Percentiles rank a stretch among this genome's conserved stretches.
Evolutionary conservation across 495 filamentous ascomycete genomes (phyloP).

Genomic region (Terfezia boudieri): DNA sequence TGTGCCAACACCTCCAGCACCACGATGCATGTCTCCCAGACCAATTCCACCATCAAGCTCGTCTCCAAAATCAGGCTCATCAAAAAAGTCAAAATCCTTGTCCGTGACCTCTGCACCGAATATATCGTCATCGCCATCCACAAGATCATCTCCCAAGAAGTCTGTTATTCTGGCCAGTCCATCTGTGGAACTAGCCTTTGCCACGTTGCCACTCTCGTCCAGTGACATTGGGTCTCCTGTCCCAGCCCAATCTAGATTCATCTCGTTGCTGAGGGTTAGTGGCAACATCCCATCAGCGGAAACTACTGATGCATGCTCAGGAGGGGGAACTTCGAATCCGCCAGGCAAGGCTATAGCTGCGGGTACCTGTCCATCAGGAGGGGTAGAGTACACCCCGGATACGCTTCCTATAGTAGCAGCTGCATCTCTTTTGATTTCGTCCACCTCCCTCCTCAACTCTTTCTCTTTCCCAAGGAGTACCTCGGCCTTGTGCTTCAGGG

Average conservation of each 20-base stretch:
- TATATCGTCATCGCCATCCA: constrained; percentile 14
- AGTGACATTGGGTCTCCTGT: constrained; percentile 1
- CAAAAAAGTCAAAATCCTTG: constrained; percentile 18
- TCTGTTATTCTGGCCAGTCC: constrained; percentile 10
- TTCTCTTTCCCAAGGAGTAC: background rate
- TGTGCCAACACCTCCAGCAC: background rate
- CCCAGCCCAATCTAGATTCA: constrained; percentile 14
- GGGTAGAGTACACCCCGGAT: background rate
- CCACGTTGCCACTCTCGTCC: constrained; percentile 1
- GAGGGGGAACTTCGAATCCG: background rate
- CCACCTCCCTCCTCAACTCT: background rate
- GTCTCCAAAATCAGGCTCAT: constrained; percentile 8
- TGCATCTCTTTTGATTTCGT: background rate
- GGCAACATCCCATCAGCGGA: background rate
- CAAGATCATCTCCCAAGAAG: constrained; percentile 16
- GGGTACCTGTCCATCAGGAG: background rate
- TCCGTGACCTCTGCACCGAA: constrained; percentile 13
- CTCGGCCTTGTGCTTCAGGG: background rate
- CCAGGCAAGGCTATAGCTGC: background rate
- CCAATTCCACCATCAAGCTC: constrained; percentile 3
- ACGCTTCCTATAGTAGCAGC: background rate
- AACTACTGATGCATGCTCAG: background rate
- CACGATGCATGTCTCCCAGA: constrained; percentile 6
- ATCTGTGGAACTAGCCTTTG: constrained; percentile 10
- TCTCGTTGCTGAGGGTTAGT: background rate